Evolutionary conservation across 1,284 basidiomycete species (phyloP), one percentile per base, ranked within the genome.

Genomic region (Pyrrhoderma noxium): DNA sequence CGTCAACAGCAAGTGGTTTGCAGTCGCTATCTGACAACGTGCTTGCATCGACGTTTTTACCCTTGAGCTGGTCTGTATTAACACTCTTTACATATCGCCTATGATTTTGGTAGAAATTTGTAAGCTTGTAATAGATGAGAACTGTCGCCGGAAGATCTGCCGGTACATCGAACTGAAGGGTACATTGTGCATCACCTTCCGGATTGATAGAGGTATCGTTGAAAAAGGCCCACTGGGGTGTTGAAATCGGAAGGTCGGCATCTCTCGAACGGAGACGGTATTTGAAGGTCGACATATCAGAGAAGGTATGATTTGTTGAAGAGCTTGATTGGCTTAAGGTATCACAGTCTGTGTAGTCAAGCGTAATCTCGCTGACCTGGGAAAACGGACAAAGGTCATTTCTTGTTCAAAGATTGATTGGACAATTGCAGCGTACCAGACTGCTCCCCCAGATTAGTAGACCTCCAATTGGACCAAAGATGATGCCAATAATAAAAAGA

Each of bases 101-200:
- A 67, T 99, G 96, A 67, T 99, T 99, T 75, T 99, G 96, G 71
- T 86, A 99, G 75, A 91, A 95, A 71, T 93, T 93, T 53, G 88
- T 89, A 66, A 95, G 81, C 70, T 93, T 92, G 79, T 99, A 99
- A 73, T 99, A 99, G 58, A 98, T 74, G 63, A 99, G 85, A 2
- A 99, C 89, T 31, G 85, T 76, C 16, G 78, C 69, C 5, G 80
- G 69, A 40, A 99, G 72, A 61, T 90, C 77, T 49, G 82, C 79
- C 2, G 93, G 93, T 18, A 99, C 70, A 43, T 87, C 74, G 62
- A 96, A 97, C 54, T 82, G 73, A 60, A 97, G 74, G 53, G 82
- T 65, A 65, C 93, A 97, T 59, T 84, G 77, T 21, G 71, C 70
- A 56, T 74, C 65, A 57, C 75, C 64, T 49, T 70, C 71, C 25